phyloP scores from a whole-genome alignment of 345 rosid genomes.

The Eucalyptus victrix region DNA sequence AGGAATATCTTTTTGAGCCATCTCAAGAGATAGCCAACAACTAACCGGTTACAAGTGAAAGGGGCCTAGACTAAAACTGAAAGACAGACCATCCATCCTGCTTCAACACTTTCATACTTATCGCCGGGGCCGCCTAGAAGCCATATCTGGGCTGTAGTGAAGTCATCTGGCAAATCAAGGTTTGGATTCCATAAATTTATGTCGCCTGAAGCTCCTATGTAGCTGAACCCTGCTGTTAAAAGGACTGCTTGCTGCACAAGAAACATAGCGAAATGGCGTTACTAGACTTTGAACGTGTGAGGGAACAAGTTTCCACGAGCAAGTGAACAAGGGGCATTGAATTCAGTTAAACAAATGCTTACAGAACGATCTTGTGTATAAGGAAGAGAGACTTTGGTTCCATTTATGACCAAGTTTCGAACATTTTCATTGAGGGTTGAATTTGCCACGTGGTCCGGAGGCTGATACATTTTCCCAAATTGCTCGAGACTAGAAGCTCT shows the following conservation, averaged over 20 bases:
- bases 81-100: constrained; percentile 34
- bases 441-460: not conserved
- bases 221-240: constrained; percentile 15
- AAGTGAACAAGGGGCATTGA: not conserved
- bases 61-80: not conserved
- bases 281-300: not conserved
- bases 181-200: constrained; percentile 47
- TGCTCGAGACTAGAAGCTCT: constrained; percentile 16
- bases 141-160: constrained; percentile 35
- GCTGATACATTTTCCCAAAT: constrained; percentile 15
- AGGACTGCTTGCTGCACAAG: constrained; percentile 6
- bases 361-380: constrained; percentile 12
- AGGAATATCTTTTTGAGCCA: not conserved
- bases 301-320: not conserved
- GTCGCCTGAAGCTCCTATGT: constrained; percentile 19
- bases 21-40: not conserved
- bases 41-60: not conserved
- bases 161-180: constrained; percentile 7
- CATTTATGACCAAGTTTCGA: not conserved
- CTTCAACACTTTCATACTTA: constrained; percentile 22
- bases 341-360: not conserved
- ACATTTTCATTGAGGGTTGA: not conserved
- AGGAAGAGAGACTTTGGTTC: not conserved
- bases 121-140: constrained; percentile 5
- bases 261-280: not conserved